Conservation (phyloP, 768 basidiomycete species). For the Boletus sp. region DNA sequence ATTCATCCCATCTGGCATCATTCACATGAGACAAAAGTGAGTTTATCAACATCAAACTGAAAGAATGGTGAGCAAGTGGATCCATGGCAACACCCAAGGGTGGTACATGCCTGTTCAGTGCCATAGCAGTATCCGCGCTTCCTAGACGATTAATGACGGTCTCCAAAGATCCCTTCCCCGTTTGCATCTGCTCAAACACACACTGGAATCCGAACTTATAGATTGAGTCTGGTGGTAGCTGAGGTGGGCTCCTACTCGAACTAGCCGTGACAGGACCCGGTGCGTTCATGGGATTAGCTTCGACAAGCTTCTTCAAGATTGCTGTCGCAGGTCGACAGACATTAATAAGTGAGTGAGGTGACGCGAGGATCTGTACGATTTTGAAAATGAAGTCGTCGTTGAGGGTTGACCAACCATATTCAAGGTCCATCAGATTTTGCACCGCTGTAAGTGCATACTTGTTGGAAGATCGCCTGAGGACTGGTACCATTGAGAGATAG, state of each 20-base stretch:
- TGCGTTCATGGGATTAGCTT: constrained; percentile 73
- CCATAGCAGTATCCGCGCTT: constrained; percentile 83
- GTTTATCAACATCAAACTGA: constrained; percentile 87
- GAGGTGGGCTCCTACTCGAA: constrained; percentile 56
- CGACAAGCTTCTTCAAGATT: constrained; percentile 86
- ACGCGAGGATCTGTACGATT: constrained; percentile 76
- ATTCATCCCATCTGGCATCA: constrained; percentile 75
- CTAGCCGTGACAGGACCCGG: constrained; percentile 57
- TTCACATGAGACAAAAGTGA: constrained; percentile 79
- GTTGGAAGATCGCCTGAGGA: constrained; percentile 11
- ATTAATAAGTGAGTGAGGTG: constrained; percentile 76
- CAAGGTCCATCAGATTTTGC: constrained; percentile 86
- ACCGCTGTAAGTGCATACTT: constrained; percentile 84
- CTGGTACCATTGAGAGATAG: not conserved
- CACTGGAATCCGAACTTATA: constrained; percentile 82
- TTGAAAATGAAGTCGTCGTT: constrained; percentile 70
- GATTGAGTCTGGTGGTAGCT: constrained; percentile 63
- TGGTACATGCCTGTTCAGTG: constrained; percentile 63
- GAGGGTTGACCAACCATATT: constrained; percentile 79
- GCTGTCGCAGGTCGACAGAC: constrained; percentile 90
- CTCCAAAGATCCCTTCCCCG: constrained; percentile 66
- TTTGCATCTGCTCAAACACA: constrained; percentile 81
- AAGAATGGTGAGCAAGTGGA: constrained; percentile 8
- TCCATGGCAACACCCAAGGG: not conserved
- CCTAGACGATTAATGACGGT: constrained; percentile 79